Base-by-base conservation (phyloP, 2,329 filamentous ascomycete species). In the Diaporthe caulivora region DNA sequence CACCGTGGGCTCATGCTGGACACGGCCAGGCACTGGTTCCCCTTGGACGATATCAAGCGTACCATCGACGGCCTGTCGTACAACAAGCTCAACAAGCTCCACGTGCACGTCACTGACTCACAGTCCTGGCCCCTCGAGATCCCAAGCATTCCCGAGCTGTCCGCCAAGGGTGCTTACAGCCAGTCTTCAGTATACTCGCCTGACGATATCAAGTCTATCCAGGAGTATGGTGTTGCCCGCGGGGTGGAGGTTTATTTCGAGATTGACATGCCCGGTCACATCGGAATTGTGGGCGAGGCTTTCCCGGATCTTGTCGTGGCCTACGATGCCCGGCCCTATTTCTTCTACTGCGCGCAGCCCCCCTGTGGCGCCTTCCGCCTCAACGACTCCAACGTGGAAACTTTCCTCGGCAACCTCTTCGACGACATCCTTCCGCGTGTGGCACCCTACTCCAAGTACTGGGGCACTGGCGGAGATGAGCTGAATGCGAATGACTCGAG, bases 381-480 rank as follows among this genome's bases (percentile, higher is more conserved):
- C 72, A 96, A 97, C 83, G 91, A 91, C 70, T 84, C 90, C 1
- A 87, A 84, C 1, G 94, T 97, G 1, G 88, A 92, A 77, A 83
- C 87, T 1, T 97, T 97, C 81, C 82, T 97, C 15, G 89, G 93
- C 72, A 92, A 83, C 49, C 83, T 97, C 18, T 92, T 95, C 77
- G 87, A 87, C n/a, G 95, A 97, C 79, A 80, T 97, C 31, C 84
- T 97, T 70, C 94, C 95, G 18, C 88, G 94, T 37, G 82, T 95
- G 15, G 84, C 86, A 11, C 91, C 92, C 0, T 94, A 94, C 81
- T 87, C 92, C 2, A 84, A 90, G 9, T 90, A 96, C 83, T 97
- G 96, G 86, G 95, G 97, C 83, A 93, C 93, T 1, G 95, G 95
- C 57, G 95, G 95, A 71, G 95, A 97, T 79, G 95, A 97, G 84